Conservation (phyloP, 2,329 filamentous ascomycete genomes). For the Curvularia eragrostidis region DNA sequence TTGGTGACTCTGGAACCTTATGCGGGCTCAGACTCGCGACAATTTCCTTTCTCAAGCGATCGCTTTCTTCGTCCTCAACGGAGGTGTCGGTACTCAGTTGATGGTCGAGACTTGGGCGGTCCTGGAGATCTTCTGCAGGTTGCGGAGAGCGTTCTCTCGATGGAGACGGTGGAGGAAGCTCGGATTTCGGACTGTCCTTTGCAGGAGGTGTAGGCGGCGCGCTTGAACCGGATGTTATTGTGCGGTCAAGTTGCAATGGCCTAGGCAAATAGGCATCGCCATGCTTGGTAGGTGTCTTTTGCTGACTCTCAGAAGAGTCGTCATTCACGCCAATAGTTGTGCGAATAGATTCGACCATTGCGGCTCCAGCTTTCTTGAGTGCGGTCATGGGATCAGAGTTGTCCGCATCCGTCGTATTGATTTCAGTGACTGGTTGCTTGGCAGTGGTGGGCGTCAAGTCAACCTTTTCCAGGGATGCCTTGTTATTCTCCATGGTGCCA, state of each 20-base stretch:
- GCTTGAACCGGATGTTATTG: slow-evolving; percentile 45
- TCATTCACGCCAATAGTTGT: slow-evolving; percentile 45
- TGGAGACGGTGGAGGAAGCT: slow-evolving; percentile 38
- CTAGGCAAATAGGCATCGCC: slow-evolving; percentile 49
- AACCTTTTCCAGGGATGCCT: slow-evolving; percentile 34
- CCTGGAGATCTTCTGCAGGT: slow-evolving; percentile 16
- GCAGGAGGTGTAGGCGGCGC: slow-evolving; percentile 56
- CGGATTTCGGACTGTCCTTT: slow-evolving; percentile 51
- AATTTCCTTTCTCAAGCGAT: slow-evolving; percentile 75
- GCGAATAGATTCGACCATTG: slow-evolving; percentile 57
- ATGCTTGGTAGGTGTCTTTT: slow-evolving; percentile 14
- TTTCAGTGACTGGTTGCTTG: slow-evolving; percentile 39
- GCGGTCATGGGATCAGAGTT: slow-evolving; percentile 50
- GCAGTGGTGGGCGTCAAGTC: slow-evolving; percentile 48
- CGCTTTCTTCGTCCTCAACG: slow-evolving; percentile 70
- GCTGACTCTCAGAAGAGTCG: slow-evolving; percentile 23
- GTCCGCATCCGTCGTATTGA: slow-evolving; percentile 25
- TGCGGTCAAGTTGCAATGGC: slow-evolving; percentile 49
- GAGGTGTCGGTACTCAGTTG: slow-evolving; percentile 59
- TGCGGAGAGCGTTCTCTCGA: slow-evolving; percentile 50
- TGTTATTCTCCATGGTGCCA: slow-evolving; percentile 12
- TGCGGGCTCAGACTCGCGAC: slow-evolving; percentile 67
- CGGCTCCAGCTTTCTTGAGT: slow-evolving; percentile 56
- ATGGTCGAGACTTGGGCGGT: slow-evolving; percentile 37
- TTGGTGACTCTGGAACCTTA: slow-evolving; percentile 25